Base-by-base conservation (phyloP, 2,329 filamentous ascomycete genomes). In the Epicoccum nigrum region DNA sequence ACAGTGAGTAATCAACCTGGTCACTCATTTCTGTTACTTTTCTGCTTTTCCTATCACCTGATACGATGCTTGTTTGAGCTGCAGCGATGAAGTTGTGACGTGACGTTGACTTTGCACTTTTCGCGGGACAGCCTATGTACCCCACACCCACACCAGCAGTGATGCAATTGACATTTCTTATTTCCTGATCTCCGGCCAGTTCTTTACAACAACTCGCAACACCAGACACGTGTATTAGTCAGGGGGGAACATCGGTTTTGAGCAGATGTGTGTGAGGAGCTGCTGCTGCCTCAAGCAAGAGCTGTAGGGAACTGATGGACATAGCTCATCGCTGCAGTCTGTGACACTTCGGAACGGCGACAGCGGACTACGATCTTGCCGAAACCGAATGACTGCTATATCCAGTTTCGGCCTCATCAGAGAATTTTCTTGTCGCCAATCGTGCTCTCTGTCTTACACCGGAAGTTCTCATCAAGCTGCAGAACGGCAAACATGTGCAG, bases 1-100 rank as follows among this genome's bases (percentile, higher is more conserved):
- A 97, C 31, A 97, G 79, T 40, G 87, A 86, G 72, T 95, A 92
- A 74, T 96, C 86, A 38, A 88, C 79, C 16, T 64, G 56, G 53
- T 59, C 61, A 23, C 76, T 67, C 69, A 73, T 76, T 56, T 52
- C 77, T 47, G 64, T 49, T 67, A n/a, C n/a, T 76, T 53, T 43
- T 51, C 3, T 16, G 34, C 4, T 40, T 13, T 8, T 15, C 17
- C 25, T 30, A 17, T 15, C 3, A 15, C 23, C 13, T 11, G 25
- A 8, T 13, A 9, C 27, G 27, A 34, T 27, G 12, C 9, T 31
- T 43, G 28, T 27, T 20, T 46, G 9, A 12, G 11, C n/a, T 21
- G 4, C 11, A 17, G 20, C 4, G 28, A 12, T 34, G 21, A 21
- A 25, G 20, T 25, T 19, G 25, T 15, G 16, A 21, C 28, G 21